phyloP scores from a whole-genome alignment of 306 rosid species.

The Luffa acutangula region DNA sequence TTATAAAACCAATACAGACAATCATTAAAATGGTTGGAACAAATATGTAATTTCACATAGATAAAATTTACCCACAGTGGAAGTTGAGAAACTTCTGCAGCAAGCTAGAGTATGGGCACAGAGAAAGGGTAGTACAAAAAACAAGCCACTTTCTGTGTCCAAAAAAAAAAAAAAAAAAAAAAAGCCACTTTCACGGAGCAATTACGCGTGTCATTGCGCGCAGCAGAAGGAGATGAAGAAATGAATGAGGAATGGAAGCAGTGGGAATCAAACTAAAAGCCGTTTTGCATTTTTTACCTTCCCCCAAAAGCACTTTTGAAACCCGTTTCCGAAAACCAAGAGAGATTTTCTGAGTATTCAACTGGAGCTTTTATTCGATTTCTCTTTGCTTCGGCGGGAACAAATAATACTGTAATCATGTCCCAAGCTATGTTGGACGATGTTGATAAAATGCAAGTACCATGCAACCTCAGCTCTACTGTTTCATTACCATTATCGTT shows the following conservation, averaged over 20 bases:
- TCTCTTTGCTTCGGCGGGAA: background rate
- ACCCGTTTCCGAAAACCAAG: background rate
- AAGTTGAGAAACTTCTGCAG: background rate
- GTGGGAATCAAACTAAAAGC: background rate
- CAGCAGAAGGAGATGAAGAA: background rate
- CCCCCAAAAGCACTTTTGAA: background rate
- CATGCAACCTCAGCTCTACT: background rate
- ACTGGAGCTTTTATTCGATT: background rate
- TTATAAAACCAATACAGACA: too few species aligned
- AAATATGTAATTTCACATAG: too few species aligned
- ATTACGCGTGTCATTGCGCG: background rate
- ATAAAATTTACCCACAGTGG: background rate
- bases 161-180: background rate
- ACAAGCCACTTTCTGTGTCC: background rate
- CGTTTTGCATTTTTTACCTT: background rate
- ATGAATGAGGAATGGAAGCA: background rate
- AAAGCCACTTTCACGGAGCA: background rate
- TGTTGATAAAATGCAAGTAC: conserved; percentile 44
- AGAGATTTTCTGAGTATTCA: background rate
- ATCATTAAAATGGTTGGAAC: too few species aligned
- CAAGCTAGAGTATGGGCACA: background rate
- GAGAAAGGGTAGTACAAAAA: too few species aligned
- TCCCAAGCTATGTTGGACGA: conserved; percentile 35
- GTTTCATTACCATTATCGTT: background rate
- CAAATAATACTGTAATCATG: conserved; percentile 23